These are phyloP conservation scores for Calycina marina DNA, from an alignment of 2,329 filamentous ascomycete species.

Conservation along the genomic window DNA sequence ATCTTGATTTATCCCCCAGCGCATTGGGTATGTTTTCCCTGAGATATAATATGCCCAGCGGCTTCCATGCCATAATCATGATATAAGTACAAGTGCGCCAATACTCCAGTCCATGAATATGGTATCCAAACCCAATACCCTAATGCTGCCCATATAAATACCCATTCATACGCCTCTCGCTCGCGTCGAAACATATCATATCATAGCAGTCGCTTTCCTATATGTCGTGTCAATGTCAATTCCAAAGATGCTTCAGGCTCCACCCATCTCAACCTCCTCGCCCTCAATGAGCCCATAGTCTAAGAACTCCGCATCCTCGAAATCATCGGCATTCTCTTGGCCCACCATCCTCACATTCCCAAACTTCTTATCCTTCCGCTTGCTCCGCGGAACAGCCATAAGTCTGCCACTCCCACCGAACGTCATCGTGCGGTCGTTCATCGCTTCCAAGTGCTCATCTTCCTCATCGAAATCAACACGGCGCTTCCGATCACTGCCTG, in stretches of 20 bases:
- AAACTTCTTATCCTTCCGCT: constrained; percentile 18
- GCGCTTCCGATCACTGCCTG: constrained; percentile 11
- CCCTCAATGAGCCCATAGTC: constrained; percentile 24
- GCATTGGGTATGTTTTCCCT: too few relatives aligned
- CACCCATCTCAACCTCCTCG: constrained; percentile 21
- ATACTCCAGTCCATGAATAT: too few relatives aligned
- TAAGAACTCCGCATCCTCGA: constrained; percentile 55
- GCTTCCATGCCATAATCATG: too few relatives aligned
- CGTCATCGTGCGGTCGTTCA: neutral
- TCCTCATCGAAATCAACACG: constrained; percentile 17
- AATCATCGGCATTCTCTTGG: constrained; percentile 40
- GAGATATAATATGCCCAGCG: too few relatives aligned
- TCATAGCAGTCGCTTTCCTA: too few relatives aligned
- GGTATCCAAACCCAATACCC: too few relatives aligned
- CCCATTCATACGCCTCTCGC: too few relatives aligned
- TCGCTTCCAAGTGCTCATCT: constrained; percentile 4
- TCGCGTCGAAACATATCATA: too few relatives aligned
- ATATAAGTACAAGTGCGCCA: too few relatives aligned
- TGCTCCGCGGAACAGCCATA: constrained; percentile 11
- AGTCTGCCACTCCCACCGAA: constrained; percentile 13
- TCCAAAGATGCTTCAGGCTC: constrained; percentile 15
- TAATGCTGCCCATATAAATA: too few relatives aligned
- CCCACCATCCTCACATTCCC: constrained; percentile 8
- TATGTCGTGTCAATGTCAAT: too few relatives aligned
- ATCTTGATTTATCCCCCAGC: too few relatives aligned